Percentiles rank a stretch among this genome's conserved stretches.
Conservation (phyloP, 495 filamentous ascomycete species). For the Clavariopsis aquatica region DNA sequence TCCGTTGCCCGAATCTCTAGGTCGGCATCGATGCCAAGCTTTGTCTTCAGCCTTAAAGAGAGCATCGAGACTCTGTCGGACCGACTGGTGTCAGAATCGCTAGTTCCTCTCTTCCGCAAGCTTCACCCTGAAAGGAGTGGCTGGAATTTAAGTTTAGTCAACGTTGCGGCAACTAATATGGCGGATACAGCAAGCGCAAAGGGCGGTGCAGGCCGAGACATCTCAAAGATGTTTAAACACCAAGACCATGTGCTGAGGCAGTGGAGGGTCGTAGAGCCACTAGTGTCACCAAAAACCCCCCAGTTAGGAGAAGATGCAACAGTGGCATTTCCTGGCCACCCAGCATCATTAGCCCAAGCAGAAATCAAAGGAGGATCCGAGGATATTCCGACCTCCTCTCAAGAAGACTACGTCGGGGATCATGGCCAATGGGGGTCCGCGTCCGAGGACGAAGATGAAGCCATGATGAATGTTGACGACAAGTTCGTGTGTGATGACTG, state of each 20-base stretch:
- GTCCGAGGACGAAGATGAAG: slow-evolving; percentile 52
- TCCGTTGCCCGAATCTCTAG: slow-evolving; percentile 67
- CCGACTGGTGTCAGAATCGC: slow-evolving; percentile 65
- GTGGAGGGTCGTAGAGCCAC: slow-evolving; percentile 62
- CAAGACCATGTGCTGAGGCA: slow-evolving; percentile 66
- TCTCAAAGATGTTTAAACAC: slow-evolving; percentile 48
- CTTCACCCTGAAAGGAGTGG: slow-evolving; percentile 68
- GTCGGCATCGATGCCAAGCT: slow-evolving; percentile 65
- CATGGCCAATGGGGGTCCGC: slow-evolving; percentile 50
- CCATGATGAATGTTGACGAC: slow-evolving; percentile 37
- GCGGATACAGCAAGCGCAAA: slow-evolving; percentile 55
- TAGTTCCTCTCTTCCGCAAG: slow-evolving; percentile 70
- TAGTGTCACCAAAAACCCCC: slow-evolving; percentile 29
- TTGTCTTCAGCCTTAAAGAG: slow-evolving; percentile 65
- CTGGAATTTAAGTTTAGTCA: slow-evolving; percentile 81
- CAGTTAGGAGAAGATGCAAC: neutral
- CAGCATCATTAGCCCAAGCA: neutral
- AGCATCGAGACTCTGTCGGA: slow-evolving; percentile 60
- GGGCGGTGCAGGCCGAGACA: slow-evolving; percentile 45
- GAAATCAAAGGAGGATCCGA: slow-evolving; percentile 21
- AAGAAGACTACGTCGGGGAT: slow-evolving; percentile 33
- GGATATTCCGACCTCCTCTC: slow-evolving; percentile 27
- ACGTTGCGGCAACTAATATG: slow-evolving; percentile 87
- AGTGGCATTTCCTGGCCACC: neutral
- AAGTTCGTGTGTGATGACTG: slow-evolving; percentile 57